Conservation (phyloP, 495 filamentous ascomycete genomes). For the Corynascus novoguineensis region DNA sequence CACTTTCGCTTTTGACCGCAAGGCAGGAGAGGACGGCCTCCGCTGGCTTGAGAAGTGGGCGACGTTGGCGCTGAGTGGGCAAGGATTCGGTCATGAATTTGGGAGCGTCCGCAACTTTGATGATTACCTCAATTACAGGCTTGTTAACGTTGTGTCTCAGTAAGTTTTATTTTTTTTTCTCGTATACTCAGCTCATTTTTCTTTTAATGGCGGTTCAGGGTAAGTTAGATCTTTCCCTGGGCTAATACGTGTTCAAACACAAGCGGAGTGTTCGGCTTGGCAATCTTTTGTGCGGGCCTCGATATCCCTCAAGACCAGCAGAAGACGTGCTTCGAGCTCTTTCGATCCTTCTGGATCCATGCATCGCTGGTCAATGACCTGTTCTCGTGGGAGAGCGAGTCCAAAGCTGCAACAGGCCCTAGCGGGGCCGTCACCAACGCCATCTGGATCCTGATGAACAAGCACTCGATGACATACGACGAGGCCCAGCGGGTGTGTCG, state of each 20-base stretch:
- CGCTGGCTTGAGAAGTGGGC: background rate
- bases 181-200: no score
- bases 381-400: conserved; percentile 5
- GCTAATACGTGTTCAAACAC: no score
- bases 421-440: background rate
- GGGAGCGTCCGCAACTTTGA: background rate
- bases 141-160: background rate
- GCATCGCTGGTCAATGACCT: background rate
- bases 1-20: background rate
- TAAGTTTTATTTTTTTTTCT: background rate
- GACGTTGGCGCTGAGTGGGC: background rate
- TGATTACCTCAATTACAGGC: conserved; percentile 8
- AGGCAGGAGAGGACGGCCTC: background rate
- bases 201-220: no score
- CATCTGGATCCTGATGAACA: conserved; percentile 4
- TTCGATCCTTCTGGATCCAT: background rate
- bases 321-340: conserved; percentile 2
- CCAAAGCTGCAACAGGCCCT: background rate
- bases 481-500: conserved; percentile 3
- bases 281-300: conserved; percentile 1
- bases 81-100: no score
- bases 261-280: background rate
- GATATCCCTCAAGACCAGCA: conserved; percentile 4
- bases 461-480: background rate
- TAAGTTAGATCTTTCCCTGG: no score